Evolutionary conservation across 2,329 filamentous ascomycete genomes (phyloP).

Genomic region (Magnaporthiopsis rhizophila): DNA sequence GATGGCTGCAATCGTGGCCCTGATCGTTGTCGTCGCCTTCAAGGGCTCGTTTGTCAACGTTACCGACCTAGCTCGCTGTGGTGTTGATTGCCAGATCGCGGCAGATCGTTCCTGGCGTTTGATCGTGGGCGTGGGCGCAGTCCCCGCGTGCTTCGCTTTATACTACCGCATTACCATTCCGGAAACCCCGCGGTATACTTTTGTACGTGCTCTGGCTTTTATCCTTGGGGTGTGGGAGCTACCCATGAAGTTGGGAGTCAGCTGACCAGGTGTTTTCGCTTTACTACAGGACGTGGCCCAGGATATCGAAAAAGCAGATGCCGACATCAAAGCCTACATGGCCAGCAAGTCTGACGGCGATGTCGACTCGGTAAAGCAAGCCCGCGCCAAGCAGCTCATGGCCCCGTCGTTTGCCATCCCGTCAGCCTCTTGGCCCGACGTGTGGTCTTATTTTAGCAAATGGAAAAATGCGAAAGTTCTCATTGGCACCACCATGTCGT

Average conservation of each 20-base stretch:
- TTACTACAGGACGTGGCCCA: conserved; percentile 56
- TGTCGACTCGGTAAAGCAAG: conserved; percentile 38
- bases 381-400: conserved; percentile 41
- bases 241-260: conserved; percentile 16
- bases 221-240: no score
- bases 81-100: conserved; percentile 55
- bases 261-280: conserved; percentile 60
- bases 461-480: conserved; percentile 65
- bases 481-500: conserved; percentile 68
- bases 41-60: conserved; percentile 39
- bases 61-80: conserved; percentile 40
- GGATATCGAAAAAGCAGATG: conserved; percentile 67
- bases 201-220: conserved; percentile 1
- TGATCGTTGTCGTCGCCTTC: conserved; percentile 61
- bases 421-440: conserved; percentile 62
- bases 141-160: conserved; percentile 71
- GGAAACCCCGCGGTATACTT: conserved; percentile 66
- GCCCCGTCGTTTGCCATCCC: conserved; percentile 52
- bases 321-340: conserved; percentile 58
- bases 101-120: conserved; percentile 79
- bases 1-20: conserved; percentile 58
- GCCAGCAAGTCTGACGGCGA: conserved; percentile 38
- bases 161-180: conserved; percentile 83
- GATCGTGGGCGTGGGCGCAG: conserved; percentile 69
- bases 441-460: conserved; percentile 57